These are phyloP conservation scores for Rhododendron vialii DNA, from an alignment of 148 eudicot species.

Conservation along the genomic window DNA sequence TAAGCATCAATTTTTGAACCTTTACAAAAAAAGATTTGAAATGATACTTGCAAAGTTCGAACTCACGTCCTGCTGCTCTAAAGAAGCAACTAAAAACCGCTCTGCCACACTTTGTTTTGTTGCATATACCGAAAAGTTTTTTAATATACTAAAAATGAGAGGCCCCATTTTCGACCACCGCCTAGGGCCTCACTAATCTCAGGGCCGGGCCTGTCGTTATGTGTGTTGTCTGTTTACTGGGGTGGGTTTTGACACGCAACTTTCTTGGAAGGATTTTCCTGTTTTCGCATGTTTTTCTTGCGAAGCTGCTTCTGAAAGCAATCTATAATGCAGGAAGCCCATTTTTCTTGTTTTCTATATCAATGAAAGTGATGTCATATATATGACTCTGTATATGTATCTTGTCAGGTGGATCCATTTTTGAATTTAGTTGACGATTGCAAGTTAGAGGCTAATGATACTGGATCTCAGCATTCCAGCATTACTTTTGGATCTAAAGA, in stretches of 20 bases:
- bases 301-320: background rate
- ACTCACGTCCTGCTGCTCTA: too few relatives aligned
- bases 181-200: too few relatives aligned
- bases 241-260: background rate
- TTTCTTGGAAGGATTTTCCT: constrained; percentile 3
- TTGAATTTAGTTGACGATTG: constrained; percentile 73
- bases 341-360: background rate
- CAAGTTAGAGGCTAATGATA: constrained; percentile 62
- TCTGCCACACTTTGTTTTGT: too few relatives aligned
- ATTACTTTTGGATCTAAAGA: constrained; percentile 71
- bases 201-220: background rate
- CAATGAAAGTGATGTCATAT: background rate
- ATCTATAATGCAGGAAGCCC: background rate
- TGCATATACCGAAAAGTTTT: too few relatives aligned
- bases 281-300: background rate
- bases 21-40: too few relatives aligned
- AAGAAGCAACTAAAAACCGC: too few relatives aligned
- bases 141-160: too few relatives aligned
- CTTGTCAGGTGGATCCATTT: constrained; percentile 76
- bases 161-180: too few relatives aligned
- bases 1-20: too few relatives aligned
- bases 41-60: too few relatives aligned
- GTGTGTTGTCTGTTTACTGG: background rate
- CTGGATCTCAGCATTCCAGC: constrained; percentile 25
- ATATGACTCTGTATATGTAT: background rate